Percentiles rank a stretch among this genome's conserved stretches.
phyloP scores from a whole-genome alignment of 2,329 filamentous ascomycete species.

The Colletotrichum gigasporum region DNA sequence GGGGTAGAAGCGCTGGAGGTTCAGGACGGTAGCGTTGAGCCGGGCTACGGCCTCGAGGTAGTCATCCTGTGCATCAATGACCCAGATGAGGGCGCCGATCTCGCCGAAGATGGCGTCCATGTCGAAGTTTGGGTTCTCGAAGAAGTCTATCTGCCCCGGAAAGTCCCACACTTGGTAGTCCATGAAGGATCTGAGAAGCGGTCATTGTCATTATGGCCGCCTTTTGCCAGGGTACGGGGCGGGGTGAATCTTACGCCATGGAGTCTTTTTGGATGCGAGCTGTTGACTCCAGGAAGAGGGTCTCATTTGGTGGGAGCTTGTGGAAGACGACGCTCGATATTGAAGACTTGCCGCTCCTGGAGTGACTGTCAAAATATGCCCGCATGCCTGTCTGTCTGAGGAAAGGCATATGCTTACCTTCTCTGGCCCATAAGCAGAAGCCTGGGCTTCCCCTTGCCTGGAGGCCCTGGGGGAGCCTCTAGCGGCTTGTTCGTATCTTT shows the following conservation, averaged over 20 bases:
- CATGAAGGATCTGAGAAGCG: constrained; percentile 84
- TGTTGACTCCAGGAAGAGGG: constrained; percentile 93
- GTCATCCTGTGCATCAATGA: constrained; percentile 98
- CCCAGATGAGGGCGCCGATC: constrained; percentile 95
- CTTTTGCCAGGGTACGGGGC: background rate
- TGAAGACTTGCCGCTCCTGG: constrained; percentile 97
- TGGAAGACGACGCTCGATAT: constrained; percentile 99
- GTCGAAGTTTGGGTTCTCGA: constrained; percentile 88
- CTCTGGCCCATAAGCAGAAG: constrained; percentile 94
- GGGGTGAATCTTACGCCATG: constrained; percentile 76
- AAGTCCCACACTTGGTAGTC: constrained; percentile 99
- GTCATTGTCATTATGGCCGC: background rate
- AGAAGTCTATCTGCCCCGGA: constrained; percentile 89
- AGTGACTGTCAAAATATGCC: background rate
- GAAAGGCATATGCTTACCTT: constrained; percentile 66
- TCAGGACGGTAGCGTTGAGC: constrained; percentile 88
- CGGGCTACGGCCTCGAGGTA: constrained; percentile 91
- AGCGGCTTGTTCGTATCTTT: constrained; percentile 56
- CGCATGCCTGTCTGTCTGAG: background rate
- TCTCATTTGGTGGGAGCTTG: constrained; percentile 95
- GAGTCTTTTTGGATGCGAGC: constrained; percentile 93
- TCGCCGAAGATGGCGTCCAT: constrained; percentile 94
- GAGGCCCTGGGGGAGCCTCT: constrained; percentile 54
- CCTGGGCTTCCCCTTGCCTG: constrained; percentile 78
- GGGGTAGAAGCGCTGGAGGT: constrained; percentile 87